These are phyloP conservation scores for Trichoderma polysporum DNA, from an alignment of 2,329 filamentous ascomycete species.

Conservation along the genomic window DNA sequence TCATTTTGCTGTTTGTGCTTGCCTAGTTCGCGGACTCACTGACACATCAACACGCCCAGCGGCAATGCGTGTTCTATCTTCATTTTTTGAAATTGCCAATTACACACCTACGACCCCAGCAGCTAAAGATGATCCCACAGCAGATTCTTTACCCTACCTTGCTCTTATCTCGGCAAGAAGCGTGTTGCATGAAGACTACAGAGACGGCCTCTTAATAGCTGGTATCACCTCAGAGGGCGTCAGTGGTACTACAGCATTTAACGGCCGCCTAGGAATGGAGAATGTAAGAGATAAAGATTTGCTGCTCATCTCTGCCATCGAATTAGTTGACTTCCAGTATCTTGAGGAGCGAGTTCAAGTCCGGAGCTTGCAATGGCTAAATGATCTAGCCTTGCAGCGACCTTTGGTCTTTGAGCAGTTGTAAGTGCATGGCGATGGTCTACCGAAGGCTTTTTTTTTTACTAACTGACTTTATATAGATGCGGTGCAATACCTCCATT, in stretches of 20 bases:
- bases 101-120: conserved; percentile 20
- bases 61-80: conserved; percentile 60
- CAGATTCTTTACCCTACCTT: conserved; percentile 56
- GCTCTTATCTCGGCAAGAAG: conserved; percentile 59
- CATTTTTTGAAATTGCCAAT: conserved; percentile 51
- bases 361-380: conserved; percentile 59
- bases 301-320: conserved; percentile 61
- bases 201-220: conserved; percentile 61
- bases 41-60: conserved; percentile 60
- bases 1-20: conserved; percentile 65
- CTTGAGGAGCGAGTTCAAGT: conserved; percentile 63
- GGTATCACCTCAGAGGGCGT: conserved; percentile 49
- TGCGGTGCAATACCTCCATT: conserved; percentile 57
- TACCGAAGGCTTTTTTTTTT: too few relatives aligned
- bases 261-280: conserved; percentile 36
- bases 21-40: conserved; percentile 62
- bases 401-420: conserved; percentile 58
- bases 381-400: conserved; percentile 53
- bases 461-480: conserved; percentile 37
- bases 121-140: conserved; percentile 22
- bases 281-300: conserved; percentile 60
- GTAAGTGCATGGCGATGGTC: conserved; percentile 41
- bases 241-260: conserved; percentile 27
- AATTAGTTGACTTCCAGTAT: conserved; percentile 65
- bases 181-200: conserved; percentile 57